Evolutionary conservation across 192 early-diverging fungal species (phyloP), one percentile per base, ranked within the genome.

Genomic region (Glomus cerebriforme): DNA sequence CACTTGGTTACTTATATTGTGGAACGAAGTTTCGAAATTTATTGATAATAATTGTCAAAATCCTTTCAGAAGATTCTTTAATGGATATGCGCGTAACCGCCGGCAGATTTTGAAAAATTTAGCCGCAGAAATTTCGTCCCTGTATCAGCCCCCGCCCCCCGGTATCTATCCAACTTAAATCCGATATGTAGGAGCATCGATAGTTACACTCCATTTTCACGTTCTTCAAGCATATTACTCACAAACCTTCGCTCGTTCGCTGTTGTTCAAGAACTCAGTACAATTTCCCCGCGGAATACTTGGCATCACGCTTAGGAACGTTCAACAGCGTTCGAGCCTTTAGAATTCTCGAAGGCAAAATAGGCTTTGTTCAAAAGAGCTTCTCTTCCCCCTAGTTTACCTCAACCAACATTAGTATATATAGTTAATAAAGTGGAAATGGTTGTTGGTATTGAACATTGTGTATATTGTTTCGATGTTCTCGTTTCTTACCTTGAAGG

Each of bases 401-500:
- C 7, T 43, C 39, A 43, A 43, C 39, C 39, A 43, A 12, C 39
- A n/a, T n/a, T n/a, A n/a, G n/a, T n/a, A n/a, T n/a, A n/a, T n/a
- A n/a, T n/a, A n/a, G n/a, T 43, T 43, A 43, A 43, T 43, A 43
- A 43, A 43, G n/a, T 45, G 3, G 24, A 77, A 78, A 70, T 79
- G 78, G 78, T 60, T 60, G 67, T 24, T 19, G 43, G 34, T 24
- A 78, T 78, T 68, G 85, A 93, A 35, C 94, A 95, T 79, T 94
- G 93, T 81, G 82, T 83, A 74, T 95, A 93, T 82, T 95, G 94
- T 82, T 96, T 97, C 74, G 92, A 96, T 70, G 87, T 92, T 5
- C 82, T 97, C 19, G 77, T 88, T 31, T 83, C 92, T 0, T 82
- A 92, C 59, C 85, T 97, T 24, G 83, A 91, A 68, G 81, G 80